Conservation (phyloP, 805 yeast genomes). For the Candida ipomoeae region DNA sequence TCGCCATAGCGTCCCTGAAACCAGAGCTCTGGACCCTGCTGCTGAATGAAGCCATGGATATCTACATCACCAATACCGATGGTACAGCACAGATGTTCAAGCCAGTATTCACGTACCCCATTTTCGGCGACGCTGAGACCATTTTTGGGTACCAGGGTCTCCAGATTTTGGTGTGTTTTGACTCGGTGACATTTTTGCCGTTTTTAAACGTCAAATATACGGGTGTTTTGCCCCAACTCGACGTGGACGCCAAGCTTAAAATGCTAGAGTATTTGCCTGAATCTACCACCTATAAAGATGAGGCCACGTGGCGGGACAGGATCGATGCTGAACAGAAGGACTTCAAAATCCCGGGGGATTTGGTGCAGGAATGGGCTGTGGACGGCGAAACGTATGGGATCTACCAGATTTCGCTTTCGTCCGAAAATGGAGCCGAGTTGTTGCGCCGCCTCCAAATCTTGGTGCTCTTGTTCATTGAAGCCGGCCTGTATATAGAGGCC, state of each 20-base stretch:
- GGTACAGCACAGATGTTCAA: constrained; percentile 58
- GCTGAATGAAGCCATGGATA: constrained; percentile 61
- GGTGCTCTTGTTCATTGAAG: constrained; percentile 83
- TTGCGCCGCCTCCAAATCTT: constrained; percentile 74
- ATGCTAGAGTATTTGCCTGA: constrained; percentile 60
- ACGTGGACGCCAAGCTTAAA: constrained; percentile 55
- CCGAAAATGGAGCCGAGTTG: constrained; percentile 44
- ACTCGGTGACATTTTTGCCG: constrained; percentile 69
- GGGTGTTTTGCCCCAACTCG: constrained; percentile 50
- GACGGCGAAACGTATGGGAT: constrained; percentile 45
- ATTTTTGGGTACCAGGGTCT: constrained; percentile 80
- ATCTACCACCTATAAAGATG: constrained; percentile 58
- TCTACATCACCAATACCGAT: constrained; percentile 52
- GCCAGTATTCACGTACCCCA: constrained; percentile 87
- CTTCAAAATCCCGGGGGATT: constrained; percentile 41
- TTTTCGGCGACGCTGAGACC: constrained; percentile 87
- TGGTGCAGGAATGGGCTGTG: constrained; percentile 25
- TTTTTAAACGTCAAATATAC: constrained; percentile 57
- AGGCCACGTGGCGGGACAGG: constrained; percentile 59
- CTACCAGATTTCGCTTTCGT: constrained; percentile 45
- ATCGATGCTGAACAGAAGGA: constrained; percentile 45
- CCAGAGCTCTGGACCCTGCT: constrained; percentile 76
- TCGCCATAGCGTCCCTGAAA: constrained; percentile 30
- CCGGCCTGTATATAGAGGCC: constrained; percentile 83
- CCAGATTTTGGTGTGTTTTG: constrained; percentile 63